Base-by-base conservation (phyloP, 1,139 yeast species). In the Candida smagusa region DNA sequence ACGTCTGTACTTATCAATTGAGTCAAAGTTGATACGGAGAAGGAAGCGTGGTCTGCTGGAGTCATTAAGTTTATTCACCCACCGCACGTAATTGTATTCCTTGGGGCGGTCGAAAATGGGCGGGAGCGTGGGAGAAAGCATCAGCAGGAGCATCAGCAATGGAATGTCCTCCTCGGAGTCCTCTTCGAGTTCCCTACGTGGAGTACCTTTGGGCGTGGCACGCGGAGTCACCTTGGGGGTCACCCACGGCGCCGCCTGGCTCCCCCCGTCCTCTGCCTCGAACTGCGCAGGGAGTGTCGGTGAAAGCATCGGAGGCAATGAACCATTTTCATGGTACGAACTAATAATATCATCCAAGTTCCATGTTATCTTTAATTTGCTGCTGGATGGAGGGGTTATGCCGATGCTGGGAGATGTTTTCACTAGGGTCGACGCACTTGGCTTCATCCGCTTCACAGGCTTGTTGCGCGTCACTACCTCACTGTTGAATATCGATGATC, bases 311-410 rank as follows among this genome's bases (percentile, higher is more conserved):
- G 69, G 68, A 1, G 77, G 77, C 31, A 71, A 56, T 2, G 41
- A 31, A 2, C 68, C 68, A n/a, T 52, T 44, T 6, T 64, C 65
- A 23, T 58, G 54, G 47, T 68, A 70, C n/a, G 64, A 54, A 21
- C 53, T 30, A 22, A 69, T 40, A 58, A 71, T 54, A 19, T 70
- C 74, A 32, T 70, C 73, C 35, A 71, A 46, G 43, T 67, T 68
- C 76, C 77, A 71, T 6, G 56, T 43, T 2, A 48, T 43, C 26
- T 44, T 44, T 27, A 36, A 35, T 16, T 46, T 46, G 31, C 28
- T 33, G 22, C 36, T 34, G 13, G 37, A 12, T 21, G 34, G 34
- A 4, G 36, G 12, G n/a, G 31, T 32, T 21, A 23, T 12, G 3
- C 22, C 36, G 12, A 11, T 27, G 9, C 29, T 12, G 13, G 16